Conservation (phyloP, 2,329 filamentous ascomycete genomes). For the Mariannaea sp. region DNA sequence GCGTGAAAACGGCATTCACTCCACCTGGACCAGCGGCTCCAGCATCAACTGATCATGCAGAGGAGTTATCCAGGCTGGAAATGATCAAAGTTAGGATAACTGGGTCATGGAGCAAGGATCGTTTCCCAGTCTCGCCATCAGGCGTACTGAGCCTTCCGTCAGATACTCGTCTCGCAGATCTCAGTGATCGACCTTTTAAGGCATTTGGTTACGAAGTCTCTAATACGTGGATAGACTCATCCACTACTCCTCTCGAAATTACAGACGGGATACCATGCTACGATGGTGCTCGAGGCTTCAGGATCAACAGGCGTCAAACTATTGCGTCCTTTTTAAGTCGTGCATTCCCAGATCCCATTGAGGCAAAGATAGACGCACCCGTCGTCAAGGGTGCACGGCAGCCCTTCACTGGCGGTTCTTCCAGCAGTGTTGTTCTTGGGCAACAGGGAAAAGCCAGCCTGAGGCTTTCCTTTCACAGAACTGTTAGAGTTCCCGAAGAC, state of each 20-base stretch:
- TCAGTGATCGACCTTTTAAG: background rate
- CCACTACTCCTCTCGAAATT: background rate
- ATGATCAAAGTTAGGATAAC: too few relatives aligned
- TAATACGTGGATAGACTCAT: background rate
- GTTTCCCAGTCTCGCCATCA: too few relatives aligned
- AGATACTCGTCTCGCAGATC: too few relatives aligned
- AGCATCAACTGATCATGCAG: too few relatives aligned
- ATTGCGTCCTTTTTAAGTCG: conserved; percentile 4
- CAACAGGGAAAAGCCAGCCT: background rate
- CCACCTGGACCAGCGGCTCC: too few relatives aligned
- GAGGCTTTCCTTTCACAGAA: background rate
- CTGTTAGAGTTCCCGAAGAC: background rate
- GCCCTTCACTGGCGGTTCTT: background rate
- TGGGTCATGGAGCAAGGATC: too few relatives aligned
- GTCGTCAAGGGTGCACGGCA: too few relatives aligned
- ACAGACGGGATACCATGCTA: conserved; percentile 1
- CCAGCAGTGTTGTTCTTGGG: background rate
- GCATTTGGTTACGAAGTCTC: background rate
- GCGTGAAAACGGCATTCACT: too few relatives aligned
- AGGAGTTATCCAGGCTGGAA: too few relatives aligned
- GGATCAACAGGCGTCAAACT: background rate
- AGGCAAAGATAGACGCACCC: background rate
- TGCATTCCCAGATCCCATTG: background rate
- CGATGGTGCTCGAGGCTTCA: background rate
- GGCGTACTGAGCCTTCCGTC: too few relatives aligned